Evolutionary conservation across 129 eudicot genomes (phyloP).

Genomic region (Ambrosia artemisiifolia): DNA sequence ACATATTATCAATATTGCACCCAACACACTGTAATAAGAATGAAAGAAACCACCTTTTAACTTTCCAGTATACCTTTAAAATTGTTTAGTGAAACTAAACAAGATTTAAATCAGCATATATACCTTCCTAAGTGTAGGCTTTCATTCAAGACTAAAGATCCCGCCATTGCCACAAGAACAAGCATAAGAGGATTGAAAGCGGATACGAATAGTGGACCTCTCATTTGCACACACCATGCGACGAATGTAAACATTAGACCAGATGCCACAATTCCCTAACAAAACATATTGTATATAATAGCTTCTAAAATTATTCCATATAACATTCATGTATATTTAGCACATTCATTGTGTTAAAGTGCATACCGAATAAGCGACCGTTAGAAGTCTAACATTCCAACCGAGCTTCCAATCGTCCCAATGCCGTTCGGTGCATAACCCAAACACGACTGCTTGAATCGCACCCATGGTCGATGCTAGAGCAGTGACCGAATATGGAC

Average conservation of each 20-base stretch:
- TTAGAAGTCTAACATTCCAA: slow-evolving; percentile 64
- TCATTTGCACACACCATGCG: slow-evolving; percentile 54
- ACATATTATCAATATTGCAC: slow-evolving; percentile 45
- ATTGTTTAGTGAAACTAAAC: neutral
- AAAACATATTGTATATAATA: neutral
- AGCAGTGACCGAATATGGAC: slow-evolving; percentile 51
- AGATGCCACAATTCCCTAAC: slow-evolving; percentile 54
- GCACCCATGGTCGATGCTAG: slow-evolving; percentile 35
- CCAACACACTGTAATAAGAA: slow-evolving; percentile 43
- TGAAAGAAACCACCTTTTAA: neutral
- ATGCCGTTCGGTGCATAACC: slow-evolving; percentile 41
- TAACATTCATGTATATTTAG: neutral
- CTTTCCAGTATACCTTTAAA: neutral
- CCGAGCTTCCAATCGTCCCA: slow-evolving; percentile 67
- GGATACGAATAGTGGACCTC: slow-evolving; percentile 67
- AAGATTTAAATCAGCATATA: neutral
- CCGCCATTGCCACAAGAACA: slow-evolving; percentile 55
- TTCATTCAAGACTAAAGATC: slow-evolving; percentile 52
- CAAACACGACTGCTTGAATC: slow-evolving; percentile 35
- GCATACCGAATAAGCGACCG: slow-evolving; percentile 46
- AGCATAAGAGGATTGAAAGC: slow-evolving; percentile 59
- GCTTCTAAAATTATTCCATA: neutral
- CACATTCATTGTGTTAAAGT: neutral
- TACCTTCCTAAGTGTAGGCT: slow-evolving; percentile 65
- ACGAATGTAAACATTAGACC: slow-evolving; percentile 42